Evolutionary conservation across 2,329 filamentous ascomycete genomes (phyloP).

Genomic region (Colletotrichum sp.): DNA sequence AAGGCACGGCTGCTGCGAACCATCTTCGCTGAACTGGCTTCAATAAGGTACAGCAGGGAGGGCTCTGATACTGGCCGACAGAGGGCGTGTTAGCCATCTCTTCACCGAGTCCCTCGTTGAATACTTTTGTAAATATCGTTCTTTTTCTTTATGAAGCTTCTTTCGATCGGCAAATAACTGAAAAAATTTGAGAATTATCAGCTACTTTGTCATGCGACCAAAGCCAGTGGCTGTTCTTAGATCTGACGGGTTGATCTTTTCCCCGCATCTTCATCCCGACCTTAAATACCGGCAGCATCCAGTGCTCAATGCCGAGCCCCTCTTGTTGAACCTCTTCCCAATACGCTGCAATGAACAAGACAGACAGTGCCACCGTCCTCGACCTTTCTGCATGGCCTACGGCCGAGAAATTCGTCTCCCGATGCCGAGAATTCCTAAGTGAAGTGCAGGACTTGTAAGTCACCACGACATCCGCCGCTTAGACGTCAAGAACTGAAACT

Average conservation of each 20-base stretch:
- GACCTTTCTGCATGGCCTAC: slow-evolving; percentile 31
- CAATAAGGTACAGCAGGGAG: no score
- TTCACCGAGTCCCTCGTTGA: no score
- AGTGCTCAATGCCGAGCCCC: neutral
- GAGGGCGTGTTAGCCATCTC: no score
- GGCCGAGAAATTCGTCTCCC: slow-evolving; percentile 29
- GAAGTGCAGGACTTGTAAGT: slow-evolving; percentile 35
- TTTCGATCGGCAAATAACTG: neutral
- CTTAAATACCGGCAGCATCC: neutral
- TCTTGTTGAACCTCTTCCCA: neutral
- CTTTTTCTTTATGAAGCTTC: neutral
- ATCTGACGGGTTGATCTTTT: neutral
- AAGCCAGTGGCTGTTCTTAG: neutral
- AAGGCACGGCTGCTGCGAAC: no score
- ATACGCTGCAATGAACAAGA: neutral
- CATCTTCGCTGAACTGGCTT: no score
- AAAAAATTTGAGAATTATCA: neutral
- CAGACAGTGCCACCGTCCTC: slow-evolving; percentile 21
- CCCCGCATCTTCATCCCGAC: neutral
- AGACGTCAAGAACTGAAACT: neutral
- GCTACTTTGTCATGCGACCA: neutral
- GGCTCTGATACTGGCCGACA: no score
- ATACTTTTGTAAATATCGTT: no score
- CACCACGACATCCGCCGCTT: neutral
- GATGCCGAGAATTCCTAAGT: slow-evolving; percentile 34